Evolutionary conservation across 345 rosid genomes (phyloP).

Genomic region (Hevea brasiliensis): DNA sequence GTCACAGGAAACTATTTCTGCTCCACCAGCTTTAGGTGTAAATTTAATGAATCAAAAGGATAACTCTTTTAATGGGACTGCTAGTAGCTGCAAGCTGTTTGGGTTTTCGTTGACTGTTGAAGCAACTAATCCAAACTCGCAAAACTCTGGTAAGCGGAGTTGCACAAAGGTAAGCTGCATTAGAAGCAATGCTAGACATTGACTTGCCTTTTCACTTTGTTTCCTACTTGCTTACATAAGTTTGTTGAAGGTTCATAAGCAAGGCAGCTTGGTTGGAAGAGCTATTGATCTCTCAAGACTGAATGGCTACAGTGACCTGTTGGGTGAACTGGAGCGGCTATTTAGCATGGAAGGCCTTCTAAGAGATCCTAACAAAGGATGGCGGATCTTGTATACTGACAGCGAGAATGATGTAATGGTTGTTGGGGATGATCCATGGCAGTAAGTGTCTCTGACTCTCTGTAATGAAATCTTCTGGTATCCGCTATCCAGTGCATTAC

Average conservation of each 20-base stretch:
- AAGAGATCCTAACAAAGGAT: slow-evolving; percentile 70
- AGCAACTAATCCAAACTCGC: slow-evolving; percentile 46
- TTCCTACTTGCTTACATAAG: slow-evolving; percentile 13
- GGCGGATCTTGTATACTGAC: slow-evolving; percentile 85
- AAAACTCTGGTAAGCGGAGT: slow-evolving; percentile 78
- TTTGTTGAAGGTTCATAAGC: slow-evolving; percentile 80
- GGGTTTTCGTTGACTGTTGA: slow-evolving; percentile 73
- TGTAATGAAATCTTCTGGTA: background rate
- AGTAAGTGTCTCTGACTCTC: slow-evolving; percentile 64
- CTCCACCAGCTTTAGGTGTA: slow-evolving; percentile 39
- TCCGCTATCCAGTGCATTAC: slow-evolving; percentile 1
- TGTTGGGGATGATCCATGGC: slow-evolving; percentile 96
- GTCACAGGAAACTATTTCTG: slow-evolving; percentile 35
- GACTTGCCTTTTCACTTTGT: slow-evolving; percentile 15
- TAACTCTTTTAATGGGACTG: slow-evolving; percentile 36
- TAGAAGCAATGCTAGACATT: slow-evolving; percentile 7
- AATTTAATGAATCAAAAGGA: slow-evolving; percentile 42
- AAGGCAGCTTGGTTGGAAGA: slow-evolving; percentile 91
- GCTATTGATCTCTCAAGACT: slow-evolving; percentile 81
- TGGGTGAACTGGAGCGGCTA: slow-evolving; percentile 66
- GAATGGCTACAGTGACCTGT: slow-evolving; percentile 67
- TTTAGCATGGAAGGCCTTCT: slow-evolving; percentile 87
- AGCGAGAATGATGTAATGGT: slow-evolving; percentile 92
- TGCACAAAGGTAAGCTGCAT: slow-evolving; percentile 72
- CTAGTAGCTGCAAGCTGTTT: slow-evolving; percentile 70